Percentiles rank a stretch among this genome's conserved stretches.
Evolutionary conservation across 345 rosid species (phyloP).

Genomic region (Psidium friedrichsthalianum): DNA sequence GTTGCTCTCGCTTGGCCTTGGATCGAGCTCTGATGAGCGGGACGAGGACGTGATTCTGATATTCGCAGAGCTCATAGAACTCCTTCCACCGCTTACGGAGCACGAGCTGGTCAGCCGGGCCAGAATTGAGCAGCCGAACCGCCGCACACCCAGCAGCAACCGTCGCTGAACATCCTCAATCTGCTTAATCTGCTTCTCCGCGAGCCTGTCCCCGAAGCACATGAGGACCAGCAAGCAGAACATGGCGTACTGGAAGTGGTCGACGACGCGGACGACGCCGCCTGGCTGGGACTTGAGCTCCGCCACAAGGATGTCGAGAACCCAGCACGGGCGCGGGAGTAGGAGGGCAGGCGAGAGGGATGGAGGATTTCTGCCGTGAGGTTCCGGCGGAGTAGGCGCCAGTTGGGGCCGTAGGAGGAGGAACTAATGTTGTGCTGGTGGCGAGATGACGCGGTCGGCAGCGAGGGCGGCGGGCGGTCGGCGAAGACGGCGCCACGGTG

Average conservation of each 20-base stretch:
- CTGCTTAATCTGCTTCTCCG: background rate
- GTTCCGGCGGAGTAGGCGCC: conserved; percentile 2
- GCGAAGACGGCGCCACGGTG: conserved; percentile 1
- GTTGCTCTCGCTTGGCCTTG: background rate
- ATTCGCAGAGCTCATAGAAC: background rate
- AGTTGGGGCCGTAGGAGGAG: conserved; percentile 1
- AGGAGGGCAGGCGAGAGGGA: background rate
- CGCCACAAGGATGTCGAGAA: background rate
- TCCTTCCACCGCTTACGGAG: background rate
- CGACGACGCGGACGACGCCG: background rate
- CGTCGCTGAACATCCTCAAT: background rate
- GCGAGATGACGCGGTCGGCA: background rate
- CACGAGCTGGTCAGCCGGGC: background rate
- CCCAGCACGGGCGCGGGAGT: background rate
- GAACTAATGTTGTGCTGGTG: background rate
- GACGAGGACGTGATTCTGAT: background rate
- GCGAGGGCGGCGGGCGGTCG: background rate
- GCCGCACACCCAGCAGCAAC: background rate
- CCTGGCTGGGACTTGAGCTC: background rate
- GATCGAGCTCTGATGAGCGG: background rate
- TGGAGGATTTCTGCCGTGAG: background rate
- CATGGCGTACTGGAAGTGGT: background rate
- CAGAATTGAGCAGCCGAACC: background rate
- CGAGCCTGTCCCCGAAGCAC: background rate
- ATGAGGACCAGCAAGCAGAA: background rate